Percentiles rank a stretch among this genome's conserved stretches.
phyloP scores from a whole-genome alignment of 805 yeast genomes.

The Candida palmyrensis region DNA sequence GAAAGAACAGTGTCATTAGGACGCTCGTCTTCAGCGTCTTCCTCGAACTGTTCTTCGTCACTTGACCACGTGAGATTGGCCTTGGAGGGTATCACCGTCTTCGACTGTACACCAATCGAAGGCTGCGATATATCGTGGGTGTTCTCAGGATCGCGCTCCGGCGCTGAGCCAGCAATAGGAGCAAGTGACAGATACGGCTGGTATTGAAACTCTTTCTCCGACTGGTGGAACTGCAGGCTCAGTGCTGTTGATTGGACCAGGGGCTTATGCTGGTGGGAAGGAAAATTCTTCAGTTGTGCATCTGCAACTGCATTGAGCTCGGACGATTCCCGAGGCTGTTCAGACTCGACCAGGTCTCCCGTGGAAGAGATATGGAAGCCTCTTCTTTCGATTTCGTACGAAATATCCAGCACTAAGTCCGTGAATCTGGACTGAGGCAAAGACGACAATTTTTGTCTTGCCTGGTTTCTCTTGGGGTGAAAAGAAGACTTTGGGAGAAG shows the following conservation, averaged over 20 bases:
- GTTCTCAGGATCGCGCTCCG: too few species aligned
- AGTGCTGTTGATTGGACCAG: too few species aligned
- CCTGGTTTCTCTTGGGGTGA: conserved; percentile 94
- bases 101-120: conserved; percentile 47
- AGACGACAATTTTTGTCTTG: conserved; percentile 84
- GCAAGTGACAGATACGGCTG: conserved; percentile 4
- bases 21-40: neutral
- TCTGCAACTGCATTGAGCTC: neutral
- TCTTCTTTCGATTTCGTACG: conserved; percentile 80
- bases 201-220: neutral
- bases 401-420: conserved; percentile 86
- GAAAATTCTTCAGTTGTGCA: neutral
- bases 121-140: neutral
- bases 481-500: conserved; percentile 66
- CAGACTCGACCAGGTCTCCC: too few species aligned
- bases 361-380: conserved; percentile 37
- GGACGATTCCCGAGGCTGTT: conserved; percentile 7
- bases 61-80: conserved; percentile 86
- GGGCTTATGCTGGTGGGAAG: neutral
- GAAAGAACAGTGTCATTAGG: neutral
- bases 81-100: conserved; percentile 77
- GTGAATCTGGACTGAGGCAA: conserved; percentile 78
- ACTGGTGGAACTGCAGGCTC: too few species aligned
- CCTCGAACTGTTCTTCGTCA: conserved; percentile 53
- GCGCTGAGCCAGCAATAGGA: too few species aligned